Conservation (phyloP, 1,139 yeast genomes). For the Geotrichum klebahnii region DNA sequence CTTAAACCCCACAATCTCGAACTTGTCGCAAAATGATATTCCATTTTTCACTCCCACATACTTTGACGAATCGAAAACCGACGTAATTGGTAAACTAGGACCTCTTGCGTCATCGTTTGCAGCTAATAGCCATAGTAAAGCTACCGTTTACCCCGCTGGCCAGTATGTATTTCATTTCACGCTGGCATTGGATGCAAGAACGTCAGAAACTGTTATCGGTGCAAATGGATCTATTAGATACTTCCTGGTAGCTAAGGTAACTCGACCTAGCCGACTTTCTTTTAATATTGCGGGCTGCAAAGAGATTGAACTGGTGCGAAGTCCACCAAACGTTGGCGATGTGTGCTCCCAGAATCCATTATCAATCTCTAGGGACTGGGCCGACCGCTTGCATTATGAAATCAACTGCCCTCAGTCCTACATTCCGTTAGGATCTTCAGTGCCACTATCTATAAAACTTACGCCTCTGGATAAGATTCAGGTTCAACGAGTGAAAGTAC, state of each 20-base stretch:
- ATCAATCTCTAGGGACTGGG: conserved; percentile 79
- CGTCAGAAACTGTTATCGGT: conserved; percentile 66
- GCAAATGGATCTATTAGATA: conserved; percentile 42
- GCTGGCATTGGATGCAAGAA: conserved; percentile 59
- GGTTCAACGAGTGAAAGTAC: conserved; percentile 68
- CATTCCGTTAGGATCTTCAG: conserved; percentile 63
- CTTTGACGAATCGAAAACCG: conserved; percentile 1
- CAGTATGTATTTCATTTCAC: conserved; percentile 76
- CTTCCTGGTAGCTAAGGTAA: conserved; percentile 35
- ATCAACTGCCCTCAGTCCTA: conserved; percentile 72
- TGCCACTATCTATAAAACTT: conserved; percentile 60
- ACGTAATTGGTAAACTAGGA: not conserved
- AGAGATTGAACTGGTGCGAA: conserved; percentile 52
- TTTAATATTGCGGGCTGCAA: conserved; percentile 34
- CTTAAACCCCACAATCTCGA: not conserved
- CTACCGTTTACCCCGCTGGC: conserved; percentile 55
- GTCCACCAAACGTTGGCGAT: conserved; percentile 70
- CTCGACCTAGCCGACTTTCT: conserved; percentile 36
- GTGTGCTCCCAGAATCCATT: conserved; percentile 74
- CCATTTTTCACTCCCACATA: conserved; percentile 16
- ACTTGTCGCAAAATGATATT: not conserved
- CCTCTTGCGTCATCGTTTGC: conserved; percentile 19
- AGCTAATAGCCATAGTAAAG: conserved; percentile 26
- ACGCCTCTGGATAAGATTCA: conserved; percentile 65
- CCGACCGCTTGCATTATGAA: conserved; percentile 70